These are phyloP conservation scores for Colletotrichum spinosum DNA, from an alignment of 2,329 filamentous ascomycete genomes.

Conservation along the genomic window DNA sequence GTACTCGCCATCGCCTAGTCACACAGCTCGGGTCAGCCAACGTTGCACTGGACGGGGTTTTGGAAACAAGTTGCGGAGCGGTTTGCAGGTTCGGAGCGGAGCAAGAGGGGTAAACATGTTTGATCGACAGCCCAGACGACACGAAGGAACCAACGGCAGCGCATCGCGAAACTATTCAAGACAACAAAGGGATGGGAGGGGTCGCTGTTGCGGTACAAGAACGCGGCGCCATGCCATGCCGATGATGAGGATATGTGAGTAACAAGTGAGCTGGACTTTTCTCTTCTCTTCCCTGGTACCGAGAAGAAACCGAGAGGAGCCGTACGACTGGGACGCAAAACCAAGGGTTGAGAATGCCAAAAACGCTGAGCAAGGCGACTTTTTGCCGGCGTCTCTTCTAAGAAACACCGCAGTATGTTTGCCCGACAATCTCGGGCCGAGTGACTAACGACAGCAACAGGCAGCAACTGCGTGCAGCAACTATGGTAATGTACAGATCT, in stretches of 20 bases:
- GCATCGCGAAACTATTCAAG: constrained; percentile 26
- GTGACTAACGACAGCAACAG: constrained; percentile 42
- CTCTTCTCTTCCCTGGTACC: neutral
- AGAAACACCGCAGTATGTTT: constrained; percentile 28
- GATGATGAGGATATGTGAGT: constrained; percentile 1
- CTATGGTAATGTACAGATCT: constrained; percentile 69
- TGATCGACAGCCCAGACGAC: constrained; percentile 34
- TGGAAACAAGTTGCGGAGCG: constrained; percentile 26
- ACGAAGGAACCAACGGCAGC: constrained; percentile 22
- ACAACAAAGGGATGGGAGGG: constrained; percentile 27
- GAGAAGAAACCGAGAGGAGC: neutral
- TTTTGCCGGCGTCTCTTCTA: constrained; percentile 39
- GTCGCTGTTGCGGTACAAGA: constrained; percentile 31
- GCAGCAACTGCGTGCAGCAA: constrained; percentile 57
- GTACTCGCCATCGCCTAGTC: constrained; percentile 68
- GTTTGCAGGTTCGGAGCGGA: constrained; percentile 30
- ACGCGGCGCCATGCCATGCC: neutral
- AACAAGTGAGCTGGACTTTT: constrained; percentile 11
- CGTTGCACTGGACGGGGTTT: constrained; percentile 29
- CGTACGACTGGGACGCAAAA: constrained; percentile 37
- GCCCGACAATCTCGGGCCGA: constrained; percentile 33
- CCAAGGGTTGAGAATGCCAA: constrained; percentile 35
- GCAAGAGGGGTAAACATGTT: constrained; percentile 35
- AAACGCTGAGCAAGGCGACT: constrained; percentile 39
- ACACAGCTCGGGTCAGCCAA: constrained; percentile 40